Percentiles rank a stretch among this genome's conserved stretches.
Conservation (phyloP, 2,329 filamentous ascomycete species). For the Trichophyton schoenleinii region DNA sequence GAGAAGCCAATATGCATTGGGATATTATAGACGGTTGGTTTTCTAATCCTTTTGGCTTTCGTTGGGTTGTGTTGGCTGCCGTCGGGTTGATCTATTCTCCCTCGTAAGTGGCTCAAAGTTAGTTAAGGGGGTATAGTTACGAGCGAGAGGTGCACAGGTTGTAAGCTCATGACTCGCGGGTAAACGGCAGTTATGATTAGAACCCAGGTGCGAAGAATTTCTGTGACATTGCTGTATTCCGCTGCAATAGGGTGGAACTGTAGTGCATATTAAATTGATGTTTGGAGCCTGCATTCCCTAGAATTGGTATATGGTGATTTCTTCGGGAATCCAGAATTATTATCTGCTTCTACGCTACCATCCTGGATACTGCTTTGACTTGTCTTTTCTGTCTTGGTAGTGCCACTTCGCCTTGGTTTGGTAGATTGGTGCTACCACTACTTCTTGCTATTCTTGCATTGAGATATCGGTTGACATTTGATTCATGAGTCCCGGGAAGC, state of each 20-base stretch:
- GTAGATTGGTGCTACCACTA: neutral
- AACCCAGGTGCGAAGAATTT: neutral
- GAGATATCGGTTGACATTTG: neutral
- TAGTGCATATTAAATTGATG: neutral
- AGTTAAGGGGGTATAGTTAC: neutral
- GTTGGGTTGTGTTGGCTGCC: neutral
- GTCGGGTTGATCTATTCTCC: neutral
- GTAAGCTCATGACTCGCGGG: neutral
- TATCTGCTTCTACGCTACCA: neutral
- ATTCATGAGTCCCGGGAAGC: too few species aligned
- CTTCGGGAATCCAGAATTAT: neutral
- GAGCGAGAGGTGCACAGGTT: neutral
- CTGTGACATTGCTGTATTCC: neutral
- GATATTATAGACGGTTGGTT: neutral
- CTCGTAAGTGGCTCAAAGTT: neutral
- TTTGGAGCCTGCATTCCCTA: neutral
- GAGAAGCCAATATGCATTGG: neutral
- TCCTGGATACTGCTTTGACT: too few species aligned
- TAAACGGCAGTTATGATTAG: neutral
- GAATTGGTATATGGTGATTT: neutral
- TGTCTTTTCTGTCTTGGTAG: too few species aligned
- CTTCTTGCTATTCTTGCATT: neutral
- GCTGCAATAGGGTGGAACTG: neutral
- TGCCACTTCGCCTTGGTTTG: too few species aligned
- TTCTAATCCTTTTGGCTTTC: neutral